Evolutionary conservation across 148 eudicot species (phyloP), one percentile per base, ranked within the genome.

Genomic region (Tetragonia tetragonoides): DNA sequence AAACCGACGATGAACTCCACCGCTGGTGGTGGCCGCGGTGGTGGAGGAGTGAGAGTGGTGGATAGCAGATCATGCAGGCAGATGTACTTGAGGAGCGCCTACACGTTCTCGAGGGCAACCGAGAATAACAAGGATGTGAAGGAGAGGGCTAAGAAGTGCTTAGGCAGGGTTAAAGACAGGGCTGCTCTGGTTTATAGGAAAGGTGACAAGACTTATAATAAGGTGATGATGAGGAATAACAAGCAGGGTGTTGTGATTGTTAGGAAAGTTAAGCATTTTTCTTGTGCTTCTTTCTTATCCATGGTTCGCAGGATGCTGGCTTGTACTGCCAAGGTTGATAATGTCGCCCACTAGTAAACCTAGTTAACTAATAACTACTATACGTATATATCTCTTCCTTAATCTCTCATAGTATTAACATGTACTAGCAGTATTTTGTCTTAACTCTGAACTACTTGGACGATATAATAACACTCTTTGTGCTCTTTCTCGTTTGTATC

Each of bases 41-140:
- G 49, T 0, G 47, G 14, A 20, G 47, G 14, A 20, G 66, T 39
- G 69, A 53, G 83, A 71, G 85, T 86, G 77, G 87, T 87, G 65
- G 89, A 86, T 70, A 87, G 89, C 38, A 72, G 79, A 39, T 89
- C 92, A 54, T 86, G 90, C 79, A 76, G 92, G 80, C 92, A 87
- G 63, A 14, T 84, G 72, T 89, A 85, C 75, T 76, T 87, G 14
- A 77, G 87, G 77, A 89, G 90, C 80, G 70, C 70, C 51, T 89
- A 87, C 80, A 82, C 90, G 1, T 85, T 87, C 70, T 75, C 90
- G 1, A 78, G 85, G 79, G 42, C 47, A 0, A 38, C 84, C 68
- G 89, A 87, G 74, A 85, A 39, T 20, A 57, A 12, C 38, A 20
- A 66, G 16, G 47, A 17, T 39, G 49, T 39, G 23, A 67, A 41